Evolutionary conservation across 768 basidiomycete genomes (phyloP).

Genomic region (Goffeauzyma gilvescens): DNA sequence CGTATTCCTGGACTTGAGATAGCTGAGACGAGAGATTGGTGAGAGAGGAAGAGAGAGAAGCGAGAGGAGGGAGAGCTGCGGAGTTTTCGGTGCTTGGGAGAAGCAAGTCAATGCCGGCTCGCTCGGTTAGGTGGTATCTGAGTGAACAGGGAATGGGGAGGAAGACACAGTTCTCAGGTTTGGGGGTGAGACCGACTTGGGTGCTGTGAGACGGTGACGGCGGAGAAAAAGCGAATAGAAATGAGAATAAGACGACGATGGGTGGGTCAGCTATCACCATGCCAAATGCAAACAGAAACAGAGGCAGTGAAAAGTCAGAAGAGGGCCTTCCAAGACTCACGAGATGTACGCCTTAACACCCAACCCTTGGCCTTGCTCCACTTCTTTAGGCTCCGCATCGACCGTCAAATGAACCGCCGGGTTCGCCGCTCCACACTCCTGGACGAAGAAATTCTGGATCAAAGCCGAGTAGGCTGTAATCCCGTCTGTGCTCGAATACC

Average conservation of each 20-base stretch:
- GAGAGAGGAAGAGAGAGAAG: conserved; percentile 56
- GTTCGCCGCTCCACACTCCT: conserved; percentile 53
- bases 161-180: conserved; percentile 89
- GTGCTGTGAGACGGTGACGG: conserved; percentile 33
- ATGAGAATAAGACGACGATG: too few relatives aligned
- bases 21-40: conserved; percentile 54
- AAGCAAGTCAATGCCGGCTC: conserved; percentile 53
- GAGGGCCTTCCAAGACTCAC: conserved; percentile 39
- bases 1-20: conserved; percentile 67
- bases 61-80: conserved; percentile 42
- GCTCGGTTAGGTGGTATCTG: conserved; percentile 62
- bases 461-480: conserved; percentile 88
- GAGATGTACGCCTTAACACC: conserved; percentile 76
- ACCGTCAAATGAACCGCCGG: conserved; percentile 80
- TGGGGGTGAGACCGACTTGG: conserved; percentile 69
- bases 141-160: conserved; percentile 76
- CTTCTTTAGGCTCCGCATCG: conserved; percentile 58
- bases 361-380: conserved; percentile 34
- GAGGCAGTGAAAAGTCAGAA: neutral
- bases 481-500: conserved; percentile 83
- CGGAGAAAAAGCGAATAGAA: too few relatives aligned
- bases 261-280: too few relatives aligned
- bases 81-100: conserved; percentile 12
- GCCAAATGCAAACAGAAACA: neutral
- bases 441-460: conserved; percentile 92